These are phyloP conservation scores for Rhizopus arrhizus DNA, from an alignment of 371 early-diverging fungal genomes.

Conservation along the genomic window DNA sequence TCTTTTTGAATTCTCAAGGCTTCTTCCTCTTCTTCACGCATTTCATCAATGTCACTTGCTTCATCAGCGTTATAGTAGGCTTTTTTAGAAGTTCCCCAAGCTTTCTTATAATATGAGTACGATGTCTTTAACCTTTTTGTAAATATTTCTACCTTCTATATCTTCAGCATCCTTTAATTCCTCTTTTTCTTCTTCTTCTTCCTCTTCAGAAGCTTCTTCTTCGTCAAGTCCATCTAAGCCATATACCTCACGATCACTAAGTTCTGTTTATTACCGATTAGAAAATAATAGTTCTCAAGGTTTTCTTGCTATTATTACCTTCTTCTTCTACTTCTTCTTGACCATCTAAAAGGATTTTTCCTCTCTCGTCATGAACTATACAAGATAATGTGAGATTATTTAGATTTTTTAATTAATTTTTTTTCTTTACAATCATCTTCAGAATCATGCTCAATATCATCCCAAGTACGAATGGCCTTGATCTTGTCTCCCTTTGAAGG, in stretches of 20 bases:
- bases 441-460: constrained; percentile 80
- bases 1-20: constrained; percentile 86
- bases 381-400: neutral
- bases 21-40: constrained; percentile 89
- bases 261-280: constrained; percentile 10
- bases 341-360: constrained; percentile 60
- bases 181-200: constrained; percentile 53
- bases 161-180: constrained; percentile 41
- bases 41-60: constrained; percentile 72
- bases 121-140: neutral
- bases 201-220: constrained; percentile 39
- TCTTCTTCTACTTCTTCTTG: constrained; percentile 43
- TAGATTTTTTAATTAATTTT: neutral
- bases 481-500: constrained; percentile 31
- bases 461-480: constrained; percentile 72
- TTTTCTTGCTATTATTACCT: constrained; percentile 12
- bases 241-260: constrained; percentile 65
- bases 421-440: constrained; percentile 73
- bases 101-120: constrained; percentile 23
- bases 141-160: constrained; percentile 22
- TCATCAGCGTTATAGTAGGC: constrained; percentile 83
- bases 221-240: constrained; percentile 61
- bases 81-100: constrained; percentile 75
- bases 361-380: constrained; percentile 58
- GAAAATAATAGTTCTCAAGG: neutral